Base-by-base conservation (phyloP, 192 early-diverging fungal genomes). In the Entomortierella parvispora region DNA sequence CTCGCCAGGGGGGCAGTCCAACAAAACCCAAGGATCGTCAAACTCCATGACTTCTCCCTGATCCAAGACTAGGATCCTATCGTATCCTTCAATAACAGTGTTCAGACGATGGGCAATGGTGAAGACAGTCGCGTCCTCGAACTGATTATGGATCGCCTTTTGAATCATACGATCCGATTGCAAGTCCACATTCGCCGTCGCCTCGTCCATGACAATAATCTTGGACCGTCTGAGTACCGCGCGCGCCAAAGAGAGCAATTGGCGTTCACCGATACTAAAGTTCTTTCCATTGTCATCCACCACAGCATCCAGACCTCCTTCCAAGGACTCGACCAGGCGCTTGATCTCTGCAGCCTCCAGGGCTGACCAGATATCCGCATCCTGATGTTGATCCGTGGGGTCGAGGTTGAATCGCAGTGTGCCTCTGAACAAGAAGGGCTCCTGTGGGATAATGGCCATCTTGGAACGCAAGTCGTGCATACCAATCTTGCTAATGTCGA, bases 281-380 rank as follows among this genome's bases (percentile, higher is more conserved):
- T 97, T 96, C 32, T 86, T 78, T n/a, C 96, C 96, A 55, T 88
- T 84, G 57, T 93, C 93, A 8, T 86, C 68, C 2, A 98, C 89
- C 25, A 69, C 58, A 18, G 84, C 82, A 33, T 96, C 92, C 31
- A 95, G 80, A 44, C 88, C 84, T 42, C 84, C 89, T 12, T 89
- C 89, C 43, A 92, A 69, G 40, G 74, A 44, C 22, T 83, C 75
- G 29, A 96, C 71, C 49, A 86, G 71, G 4, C 80, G 80, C 71
- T 90, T 87, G 29, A 97, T 70, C 59, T 90, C 87, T 7, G 91
- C 82, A 12, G 80, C 80, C 57, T 89, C 86, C n/a, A 95, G 75
- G 0, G 85, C 90, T 29, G 74, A 45, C 94, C 93, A 95, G 26
- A 95, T 68, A 42, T 87, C 84, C 2, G 57, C 82, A 45, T 89